These are phyloP conservation scores for Mucuna pruriens DNA, from an alignment of 306 rosid species.

Conservation along the genomic window DNA sequence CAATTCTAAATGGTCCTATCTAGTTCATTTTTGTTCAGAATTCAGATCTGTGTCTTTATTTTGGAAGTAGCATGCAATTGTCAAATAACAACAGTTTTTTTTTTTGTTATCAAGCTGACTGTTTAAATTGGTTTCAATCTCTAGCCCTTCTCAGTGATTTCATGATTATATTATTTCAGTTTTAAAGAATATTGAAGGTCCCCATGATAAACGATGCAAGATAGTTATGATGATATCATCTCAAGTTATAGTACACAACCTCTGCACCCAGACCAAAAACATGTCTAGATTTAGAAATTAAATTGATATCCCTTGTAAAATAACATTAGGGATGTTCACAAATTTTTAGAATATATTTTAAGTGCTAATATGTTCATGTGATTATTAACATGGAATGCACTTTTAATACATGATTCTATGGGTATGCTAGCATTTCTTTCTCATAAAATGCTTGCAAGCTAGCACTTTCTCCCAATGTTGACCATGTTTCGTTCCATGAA, in stretches of 20 bases:
- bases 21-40: too few species aligned
- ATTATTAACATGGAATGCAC: neutral
- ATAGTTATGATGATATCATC: constrained; percentile 1
- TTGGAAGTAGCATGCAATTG: too few species aligned
- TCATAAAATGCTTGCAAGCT: neutral
- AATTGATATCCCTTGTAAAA: neutral
- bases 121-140: neutral
- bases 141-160: neutral
- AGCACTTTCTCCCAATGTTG: neutral
- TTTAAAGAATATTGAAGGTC: constrained; percentile 13
- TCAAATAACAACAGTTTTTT: too few species aligned
- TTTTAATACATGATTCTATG: constrained; percentile 14
- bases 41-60: too few species aligned
- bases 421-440: neutral
- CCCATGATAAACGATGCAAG: neutral
- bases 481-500: neutral
- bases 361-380: neutral
- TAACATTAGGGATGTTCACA: neutral
- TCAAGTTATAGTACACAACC: neutral
- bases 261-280: neutral
- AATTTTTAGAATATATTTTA: neutral
- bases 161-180: constrained; percentile 8
- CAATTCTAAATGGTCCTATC: neutral
- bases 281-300: constrained; percentile 9
- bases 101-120: too few species aligned